Evolutionary conservation across 805 yeast species (phyloP), one percentile per base, ranked within the genome.

Genomic region (Starmerella stellata): DNA sequence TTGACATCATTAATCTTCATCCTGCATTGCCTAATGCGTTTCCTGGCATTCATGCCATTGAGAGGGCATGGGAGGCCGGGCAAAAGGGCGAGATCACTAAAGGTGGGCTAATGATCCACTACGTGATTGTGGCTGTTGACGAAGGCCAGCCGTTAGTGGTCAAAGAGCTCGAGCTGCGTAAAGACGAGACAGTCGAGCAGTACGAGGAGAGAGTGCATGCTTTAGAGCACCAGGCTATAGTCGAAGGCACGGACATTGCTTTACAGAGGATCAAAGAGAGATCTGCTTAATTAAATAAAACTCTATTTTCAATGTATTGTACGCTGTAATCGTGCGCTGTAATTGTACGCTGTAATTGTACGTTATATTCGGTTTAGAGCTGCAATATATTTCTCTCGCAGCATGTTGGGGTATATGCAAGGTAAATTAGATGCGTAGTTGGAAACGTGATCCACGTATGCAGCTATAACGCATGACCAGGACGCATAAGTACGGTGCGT

Each of bases 21-120:
- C 98, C 98, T 4, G 96, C 98, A 1, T 69, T 90, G 43, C 98
- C 98, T 1, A 94, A 94, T 21, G 83, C 83, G 4, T 90, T 87
- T 63, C 96, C 87, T 42, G 98, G 98, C 4, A 87, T 93, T 9
- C 83, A 81, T 60, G 96, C 98, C 9, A 90, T 90, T 43, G 95
- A 90, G 51, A 66, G 96, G 52, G 93, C 95, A 1, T 90, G 92
- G 87, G 65, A 82, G 52, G 93, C 92, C 11, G 95, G 95, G 29
- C 94, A 85, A 53, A 72, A 72, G 21, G 94, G 94, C 7, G 68
- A 72, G 47, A 71, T 75, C 38, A 49, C 66, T 7, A 70, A 69
- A 46, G 94, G 92, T 14, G 98, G 98, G 2, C 79, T 90, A 38
- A 90, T 90, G 98, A 79, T 90, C 34, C 98, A 90, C 62, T 72